phyloP scores from a whole-genome alignment of 495 filamentous ascomycete genomes.

The Eremomyces bilateralis region DNA sequence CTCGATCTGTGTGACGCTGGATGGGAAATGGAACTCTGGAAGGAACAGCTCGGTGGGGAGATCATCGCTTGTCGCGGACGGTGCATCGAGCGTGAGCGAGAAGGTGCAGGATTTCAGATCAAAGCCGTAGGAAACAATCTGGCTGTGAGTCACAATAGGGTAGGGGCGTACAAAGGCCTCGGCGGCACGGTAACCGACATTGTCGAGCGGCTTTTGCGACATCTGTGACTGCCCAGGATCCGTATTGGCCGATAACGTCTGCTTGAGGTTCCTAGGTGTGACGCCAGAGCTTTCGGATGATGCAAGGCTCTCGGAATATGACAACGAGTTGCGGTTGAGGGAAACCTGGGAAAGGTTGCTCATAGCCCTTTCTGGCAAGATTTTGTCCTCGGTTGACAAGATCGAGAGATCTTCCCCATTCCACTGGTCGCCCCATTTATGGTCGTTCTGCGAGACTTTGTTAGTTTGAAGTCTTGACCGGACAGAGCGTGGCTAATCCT shows the following conservation, averaged over 20 bases:
- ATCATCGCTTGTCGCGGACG: slow-evolving; percentile 25
- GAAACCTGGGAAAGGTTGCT: slow-evolving; percentile 16
- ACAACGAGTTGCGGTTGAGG: slow-evolving; percentile 30
- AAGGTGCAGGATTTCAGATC: slow-evolving; percentile 28
- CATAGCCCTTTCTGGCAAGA: slow-evolving; percentile 29
- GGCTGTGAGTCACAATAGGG: slow-evolving; percentile 53
- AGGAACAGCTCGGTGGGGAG: slow-evolving; percentile 67
- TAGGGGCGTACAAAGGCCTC: slow-evolving; percentile 81
- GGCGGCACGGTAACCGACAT: slow-evolving; percentile 64
- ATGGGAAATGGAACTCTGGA: slow-evolving; percentile 85
- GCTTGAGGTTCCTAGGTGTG: slow-evolving; percentile 49
- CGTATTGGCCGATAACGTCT: slow-evolving; percentile 31
- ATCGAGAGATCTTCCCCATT: slow-evolving; percentile 95
- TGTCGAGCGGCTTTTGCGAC: slow-evolving; percentile 21
- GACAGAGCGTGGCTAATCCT: slow-evolving; percentile 7
- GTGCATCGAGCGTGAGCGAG: slow-evolving; percentile 13
- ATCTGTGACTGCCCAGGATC: slow-evolving; percentile 22
- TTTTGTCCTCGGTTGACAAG: slow-evolving; percentile 57
- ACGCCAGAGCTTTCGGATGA: slow-evolving; percentile 23
- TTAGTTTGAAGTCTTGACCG: slow-evolving; percentile 1
- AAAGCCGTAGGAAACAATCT: slow-evolving; percentile 46
- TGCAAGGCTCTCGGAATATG: slow-evolving; percentile 32
- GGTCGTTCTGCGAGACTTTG: slow-evolving; percentile 40
- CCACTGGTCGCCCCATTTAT: slow-evolving; percentile 85
- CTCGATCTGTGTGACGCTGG: slow-evolving; percentile 38